A percentile compares a stretch with the other conserved stretches of the same genome.
Conservation (phyloP, 2,329 filamentous ascomycete species). For the Aureobasidium subglaciale region DNA sequence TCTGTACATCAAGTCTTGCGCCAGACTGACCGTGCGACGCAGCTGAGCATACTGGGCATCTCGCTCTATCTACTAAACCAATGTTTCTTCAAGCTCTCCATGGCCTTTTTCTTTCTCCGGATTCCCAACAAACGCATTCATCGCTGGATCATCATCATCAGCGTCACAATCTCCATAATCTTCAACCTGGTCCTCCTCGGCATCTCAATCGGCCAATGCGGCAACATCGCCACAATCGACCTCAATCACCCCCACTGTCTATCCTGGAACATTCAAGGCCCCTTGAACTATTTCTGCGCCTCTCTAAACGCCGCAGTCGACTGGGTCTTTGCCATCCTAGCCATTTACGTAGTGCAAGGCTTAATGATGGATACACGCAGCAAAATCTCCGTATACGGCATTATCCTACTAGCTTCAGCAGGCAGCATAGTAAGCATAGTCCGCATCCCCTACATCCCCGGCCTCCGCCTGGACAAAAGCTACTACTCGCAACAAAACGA, state of each 20-base stretch:
- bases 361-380: not conserved
- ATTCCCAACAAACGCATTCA: constrained; percentile 7
- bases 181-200: constrained; percentile 15
- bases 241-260: constrained; percentile 3
- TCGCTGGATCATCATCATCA: constrained; percentile 8
- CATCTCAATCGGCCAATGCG: constrained; percentile 16
- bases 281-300: constrained; percentile 16
- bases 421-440: constrained; percentile 14
- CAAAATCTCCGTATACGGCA: constrained; percentile 6
- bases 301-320: constrained; percentile 14
- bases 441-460: constrained; percentile 15
- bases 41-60: constrained; percentile 8
- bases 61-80: constrained; percentile 15
- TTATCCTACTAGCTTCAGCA: constrained; percentile 7
- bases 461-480: not conserved
- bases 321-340: constrained; percentile 15
- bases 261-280: constrained; percentile 12
- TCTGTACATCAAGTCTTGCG: too few species aligned
- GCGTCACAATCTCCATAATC: constrained; percentile 6
- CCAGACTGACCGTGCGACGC: not conserved
- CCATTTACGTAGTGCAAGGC: constrained; percentile 12
- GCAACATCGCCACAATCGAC: constrained; percentile 8
- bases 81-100: constrained; percentile 15
- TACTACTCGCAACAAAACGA: constrained; percentile 15
- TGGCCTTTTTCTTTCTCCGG: constrained; percentile 17